Percentiles rank a stretch among this genome's conserved stretches.
These are phyloP conservation scores for Fraxinus anomala DNA, from an alignment of 257 asterid species.

Conservation along the genomic window DNA sequence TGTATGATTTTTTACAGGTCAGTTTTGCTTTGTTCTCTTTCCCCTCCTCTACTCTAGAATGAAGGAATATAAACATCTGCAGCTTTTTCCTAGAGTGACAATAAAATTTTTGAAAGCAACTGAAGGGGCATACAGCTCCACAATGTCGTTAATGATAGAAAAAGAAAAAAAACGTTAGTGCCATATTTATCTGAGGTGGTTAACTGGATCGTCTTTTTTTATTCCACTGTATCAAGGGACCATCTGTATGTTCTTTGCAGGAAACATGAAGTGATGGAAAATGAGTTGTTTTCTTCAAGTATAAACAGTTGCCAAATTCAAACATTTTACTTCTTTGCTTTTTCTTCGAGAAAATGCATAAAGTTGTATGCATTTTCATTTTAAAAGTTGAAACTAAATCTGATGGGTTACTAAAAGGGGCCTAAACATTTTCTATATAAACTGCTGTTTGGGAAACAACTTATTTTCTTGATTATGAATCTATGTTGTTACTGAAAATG, in stretches of 20 bases:
- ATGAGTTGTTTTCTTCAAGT: not conserved
- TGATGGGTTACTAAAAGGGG: not conserved
- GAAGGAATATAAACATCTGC: slow-evolving; percentile 20
- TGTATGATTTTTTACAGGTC: slow-evolving; percentile 93
- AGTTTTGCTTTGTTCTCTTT: slow-evolving; percentile 25
- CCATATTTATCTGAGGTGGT: not conserved
- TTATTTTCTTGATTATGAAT: not conserved
- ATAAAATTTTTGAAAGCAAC: not conserved
- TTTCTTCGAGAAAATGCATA: not conserved
- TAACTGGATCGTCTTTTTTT: not conserved
- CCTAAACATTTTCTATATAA: not conserved
- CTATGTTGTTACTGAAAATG: not conserved
- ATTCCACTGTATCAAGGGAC: not conserved
- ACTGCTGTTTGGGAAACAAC: not conserved
- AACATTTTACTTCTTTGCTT: not conserved
- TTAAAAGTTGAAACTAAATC: not conserved
- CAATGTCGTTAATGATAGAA: not conserved
- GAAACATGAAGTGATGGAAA: not conserved
- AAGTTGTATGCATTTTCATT: not conserved
- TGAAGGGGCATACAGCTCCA: not conserved
- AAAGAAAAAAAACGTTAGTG: not conserved
- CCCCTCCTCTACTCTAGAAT: slow-evolving; percentile 9
- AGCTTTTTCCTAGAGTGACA: not conserved
- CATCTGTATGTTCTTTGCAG: not conserved
- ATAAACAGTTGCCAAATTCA: not conserved